These are phyloP conservation scores for Corylus avellana DNA, from an alignment of 306 rosid species.

Conservation along the genomic window DNA sequence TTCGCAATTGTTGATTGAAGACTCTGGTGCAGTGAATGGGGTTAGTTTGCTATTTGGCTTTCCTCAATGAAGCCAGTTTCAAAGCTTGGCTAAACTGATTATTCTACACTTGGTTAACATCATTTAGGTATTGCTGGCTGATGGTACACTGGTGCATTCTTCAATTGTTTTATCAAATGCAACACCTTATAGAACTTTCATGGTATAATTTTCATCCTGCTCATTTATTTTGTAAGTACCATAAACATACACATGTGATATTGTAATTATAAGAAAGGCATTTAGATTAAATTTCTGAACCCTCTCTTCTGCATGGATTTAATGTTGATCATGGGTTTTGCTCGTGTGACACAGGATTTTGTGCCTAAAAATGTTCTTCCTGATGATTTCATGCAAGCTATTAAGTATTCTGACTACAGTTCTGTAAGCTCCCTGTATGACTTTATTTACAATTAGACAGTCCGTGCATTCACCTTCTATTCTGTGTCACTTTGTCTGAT, in stretches of 20 bases:
- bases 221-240: not conserved
- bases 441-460: not conserved
- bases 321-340: slow-evolving; percentile 29
- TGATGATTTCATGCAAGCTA: slow-evolving; percentile 61
- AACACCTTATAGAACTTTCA: slow-evolving; percentile 84
- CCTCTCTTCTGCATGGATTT: slow-evolving; percentile 13
- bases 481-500: not conserved
- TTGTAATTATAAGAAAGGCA: not conserved
- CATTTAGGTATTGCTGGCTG: slow-evolving; percentile 72
- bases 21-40: slow-evolving; percentile 73
- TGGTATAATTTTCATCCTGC: slow-evolving; percentile 48
- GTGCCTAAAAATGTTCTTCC: slow-evolving; percentile 67
- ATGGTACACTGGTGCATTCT: slow-evolving; percentile 75
- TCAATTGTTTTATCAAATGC: slow-evolving; percentile 87
- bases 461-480: not conserved
- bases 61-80: slow-evolving; percentile 35
- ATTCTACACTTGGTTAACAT: slow-evolving; percentile 28
- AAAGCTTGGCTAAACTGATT: slow-evolving; percentile 28
- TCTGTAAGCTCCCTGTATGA: slow-evolving; percentile 61
- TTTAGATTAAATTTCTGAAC: not conserved
- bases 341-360: slow-evolving; percentile 62
- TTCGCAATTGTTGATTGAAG: slow-evolving; percentile 62
- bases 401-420: slow-evolving; percentile 80
- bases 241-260: not conserved
- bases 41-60: slow-evolving; percentile 46